Conservation (phyloP, 208 protist genomes). For the Leptomonas pyrrhocoris region DNA sequence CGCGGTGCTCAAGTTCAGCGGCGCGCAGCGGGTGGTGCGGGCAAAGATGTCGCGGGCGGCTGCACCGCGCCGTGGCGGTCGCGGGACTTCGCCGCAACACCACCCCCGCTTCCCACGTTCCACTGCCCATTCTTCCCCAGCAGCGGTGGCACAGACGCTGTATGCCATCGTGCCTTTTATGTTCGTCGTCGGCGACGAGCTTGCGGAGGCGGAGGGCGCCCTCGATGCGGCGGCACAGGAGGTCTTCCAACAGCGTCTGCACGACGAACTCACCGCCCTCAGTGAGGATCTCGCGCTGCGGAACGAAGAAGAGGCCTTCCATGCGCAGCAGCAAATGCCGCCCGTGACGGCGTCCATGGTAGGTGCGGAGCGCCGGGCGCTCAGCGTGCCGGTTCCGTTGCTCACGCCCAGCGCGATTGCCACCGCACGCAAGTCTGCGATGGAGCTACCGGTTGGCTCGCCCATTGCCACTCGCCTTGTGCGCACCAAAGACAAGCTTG, state of each 20-base stretch:
- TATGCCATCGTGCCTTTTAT: conserved; percentile 77
- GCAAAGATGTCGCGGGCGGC: not conserved
- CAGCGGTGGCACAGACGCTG: conserved; percentile 11
- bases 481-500: conserved; percentile 52
- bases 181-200: conserved; percentile 76
- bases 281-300: conserved; percentile 75
- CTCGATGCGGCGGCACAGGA: conserved; percentile 76
- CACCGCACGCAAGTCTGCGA: conserved; percentile 36
- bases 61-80: not conserved
- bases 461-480: conserved; percentile 40
- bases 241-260: conserved; percentile 65
- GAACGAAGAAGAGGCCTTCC: conserved; percentile 85
- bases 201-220: conserved; percentile 76
- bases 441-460: conserved; percentile 42
- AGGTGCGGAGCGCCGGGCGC: conserved; percentile 35
- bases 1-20: conserved; percentile 38
- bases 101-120: not conserved
- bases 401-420: conserved; percentile 58
- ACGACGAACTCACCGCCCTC: conserved; percentile 41
- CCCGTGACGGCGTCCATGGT: conserved; percentile 42
- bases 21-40: conserved; percentile 18
- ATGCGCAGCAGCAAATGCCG: conserved; percentile 78
- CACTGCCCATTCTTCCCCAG: not conserved
- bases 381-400: conserved; percentile 61
- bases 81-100: not conserved